Evolutionary conservation across 352 stramenopile genomes (phyloP), one percentile per base, ranked within the genome.

Genomic region (Phytophthora pini): DNA sequence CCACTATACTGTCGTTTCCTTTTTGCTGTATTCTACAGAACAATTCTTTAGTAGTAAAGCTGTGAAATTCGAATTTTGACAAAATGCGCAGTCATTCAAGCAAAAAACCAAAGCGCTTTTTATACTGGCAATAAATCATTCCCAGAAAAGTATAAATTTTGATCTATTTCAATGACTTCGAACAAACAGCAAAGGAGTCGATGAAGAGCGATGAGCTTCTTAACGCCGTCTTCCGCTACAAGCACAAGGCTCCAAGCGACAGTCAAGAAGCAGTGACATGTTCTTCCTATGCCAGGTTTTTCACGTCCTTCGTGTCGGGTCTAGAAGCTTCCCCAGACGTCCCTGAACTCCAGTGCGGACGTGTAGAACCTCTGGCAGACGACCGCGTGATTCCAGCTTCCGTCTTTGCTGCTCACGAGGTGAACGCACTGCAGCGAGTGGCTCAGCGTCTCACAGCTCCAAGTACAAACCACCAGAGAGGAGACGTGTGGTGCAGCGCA

Each of bases 211-310:
- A 61, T 0, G 63, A 71, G 24, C 44, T 72, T 4, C 48, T 84
- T 11, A 72, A 72, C 26, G 62, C 65, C 5, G 46, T 86, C 5
- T 81, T 88, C 47, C 76, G 74, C 32, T 86, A 85, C 52, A 74
- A 74, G 64, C 55, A 83, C 65, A 71, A 80, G 39, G 13, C 43
- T 1, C 76, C 80, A 6, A 84, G 66, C n/a, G 34, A 57, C 0
- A 22, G 44, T 2, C 80, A 87, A 44, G 56, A 72, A 10, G 66
- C 40, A 10, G 13, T 26, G 8, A n/a, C 24, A 8, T 60, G 59
- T 11, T 2, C 11, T 13, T 31, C 26, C 0, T 24, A 56, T 17
- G 59, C 52, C 1, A 32, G 51, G 7, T 26, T 24, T 17, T 77
- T 87, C 39, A 9, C 47, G 34, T 40, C 1, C 1, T 79, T 80